Percentiles rank a stretch among this genome's conserved stretches.
phyloP scores from a whole-genome alignment of 192 early-diverging fungal species.

The Dispira simplex region DNA sequence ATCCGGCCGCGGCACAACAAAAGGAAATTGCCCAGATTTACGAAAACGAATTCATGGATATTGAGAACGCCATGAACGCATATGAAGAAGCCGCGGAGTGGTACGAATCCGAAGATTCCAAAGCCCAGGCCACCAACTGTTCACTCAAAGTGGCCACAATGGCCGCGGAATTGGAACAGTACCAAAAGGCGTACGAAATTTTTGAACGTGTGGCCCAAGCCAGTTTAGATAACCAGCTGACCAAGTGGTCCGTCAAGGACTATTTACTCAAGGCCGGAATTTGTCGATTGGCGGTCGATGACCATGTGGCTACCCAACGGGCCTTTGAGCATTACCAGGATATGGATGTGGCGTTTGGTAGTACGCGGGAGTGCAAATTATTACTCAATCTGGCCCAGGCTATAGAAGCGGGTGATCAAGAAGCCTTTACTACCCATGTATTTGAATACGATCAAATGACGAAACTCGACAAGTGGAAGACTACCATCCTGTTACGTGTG shows the following conservation, averaged over 20 bases:
- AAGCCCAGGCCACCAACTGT: slow-evolving; percentile 82
- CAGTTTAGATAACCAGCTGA: slow-evolving; percentile 76
- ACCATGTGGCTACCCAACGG: slow-evolving; percentile 54
- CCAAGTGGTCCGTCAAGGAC: slow-evolving; percentile 91
- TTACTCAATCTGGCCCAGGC: slow-evolving; percentile 51
- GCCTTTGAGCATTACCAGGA: slow-evolving; percentile 74
- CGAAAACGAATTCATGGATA: slow-evolving; percentile 67
- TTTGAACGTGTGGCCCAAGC: slow-evolving; percentile 80
- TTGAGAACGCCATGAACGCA: slow-evolving; percentile 63
- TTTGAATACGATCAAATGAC: slow-evolving; percentile 75
- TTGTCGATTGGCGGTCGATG: slow-evolving; percentile 71
- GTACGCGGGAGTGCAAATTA: slow-evolving; percentile 75
- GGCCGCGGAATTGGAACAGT: slow-evolving; percentile 78
- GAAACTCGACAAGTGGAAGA: slow-evolving; percentile 96
- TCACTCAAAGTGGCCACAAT: slow-evolving; percentile 81
- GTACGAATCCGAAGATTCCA: slow-evolving; percentile 82
- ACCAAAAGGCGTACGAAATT: slow-evolving; percentile 73
- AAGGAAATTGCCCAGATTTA: slow-evolving; percentile 90
- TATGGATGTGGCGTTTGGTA: slow-evolving; percentile 75
- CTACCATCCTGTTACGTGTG: slow-evolving; percentile 69
- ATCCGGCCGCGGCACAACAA: slow-evolving; percentile 80
- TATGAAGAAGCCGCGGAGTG: slow-evolving; percentile 88
- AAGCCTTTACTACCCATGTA: slow-evolving; percentile 68
- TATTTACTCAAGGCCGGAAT: slow-evolving; percentile 94
- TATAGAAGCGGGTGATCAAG: slow-evolving; percentile 61